Evolutionary conservation across 805 yeast genomes (phyloP).

Genomic region (Blastobotrys chiropterorum): DNA sequence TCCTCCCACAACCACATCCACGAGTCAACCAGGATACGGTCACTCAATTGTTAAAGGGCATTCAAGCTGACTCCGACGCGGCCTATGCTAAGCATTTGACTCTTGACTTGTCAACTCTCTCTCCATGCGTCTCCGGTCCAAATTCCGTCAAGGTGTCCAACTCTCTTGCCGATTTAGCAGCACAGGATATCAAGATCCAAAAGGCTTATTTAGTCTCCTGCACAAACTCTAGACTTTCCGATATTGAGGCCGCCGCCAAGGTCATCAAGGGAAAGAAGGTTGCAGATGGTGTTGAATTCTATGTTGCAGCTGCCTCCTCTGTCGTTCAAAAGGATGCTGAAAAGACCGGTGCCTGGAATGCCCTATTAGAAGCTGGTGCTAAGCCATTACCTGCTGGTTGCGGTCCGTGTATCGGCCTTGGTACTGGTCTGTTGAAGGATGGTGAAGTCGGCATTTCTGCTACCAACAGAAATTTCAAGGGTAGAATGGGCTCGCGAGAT

Average conservation of each 20-base stretch:
- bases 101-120: slow-evolving; percentile 70
- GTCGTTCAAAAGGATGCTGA: slow-evolving; percentile 92
- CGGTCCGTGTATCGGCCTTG: slow-evolving; percentile 98
- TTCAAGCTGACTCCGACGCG: slow-evolving; percentile 68
- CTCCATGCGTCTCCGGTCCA: slow-evolving; percentile 94
- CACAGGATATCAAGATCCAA: slow-evolving; percentile 68
- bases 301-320: slow-evolving; percentile 95
- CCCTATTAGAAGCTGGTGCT: slow-evolving; percentile 86
- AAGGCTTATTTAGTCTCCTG: slow-evolving; percentile 98
- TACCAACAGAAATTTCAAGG: slow-evolving; percentile 97
- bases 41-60: slow-evolving; percentile 40
- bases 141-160: slow-evolving; percentile 91
- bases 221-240: slow-evolving; percentile 90
- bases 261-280: slow-evolving; percentile 76
- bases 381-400: slow-evolving; percentile 96
- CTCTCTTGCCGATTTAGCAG: slow-evolving; percentile 67
- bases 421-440: slow-evolving; percentile 85
- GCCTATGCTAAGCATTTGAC: slow-evolving; percentile 81
- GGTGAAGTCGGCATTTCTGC: slow-evolving; percentile 99
- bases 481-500: slow-evolving; percentile 97
- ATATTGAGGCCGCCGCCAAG: slow-evolving; percentile 90
- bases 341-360: slow-evolving; percentile 86
- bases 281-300: slow-evolving; percentile 87
- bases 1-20: slow-evolving; percentile 70
- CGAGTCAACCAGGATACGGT: slow-evolving; percentile 65